Evolutionary conservation across 2,329 filamentous ascomycete genomes (phyloP).

Genomic region (Geosmithia flava): DNA sequence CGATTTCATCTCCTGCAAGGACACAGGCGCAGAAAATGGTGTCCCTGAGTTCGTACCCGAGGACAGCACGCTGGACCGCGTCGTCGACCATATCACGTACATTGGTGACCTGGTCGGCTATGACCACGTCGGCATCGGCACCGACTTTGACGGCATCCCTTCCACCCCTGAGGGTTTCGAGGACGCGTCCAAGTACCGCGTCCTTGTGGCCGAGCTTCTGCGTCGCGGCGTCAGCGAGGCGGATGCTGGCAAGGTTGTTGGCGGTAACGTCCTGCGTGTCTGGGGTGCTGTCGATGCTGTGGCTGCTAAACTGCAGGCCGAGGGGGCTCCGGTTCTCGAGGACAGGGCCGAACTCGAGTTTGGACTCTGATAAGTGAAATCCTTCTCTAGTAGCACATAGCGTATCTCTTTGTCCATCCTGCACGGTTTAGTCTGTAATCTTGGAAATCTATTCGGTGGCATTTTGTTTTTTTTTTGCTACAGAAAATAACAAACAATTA

Average conservation of each 20-base stretch:
- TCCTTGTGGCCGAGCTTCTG: constrained; percentile 64
- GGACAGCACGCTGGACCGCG: constrained; percentile 64
- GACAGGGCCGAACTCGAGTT: constrained; percentile 20
- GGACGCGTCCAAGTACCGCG: constrained; percentile 74
- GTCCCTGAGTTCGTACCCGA: constrained; percentile 55
- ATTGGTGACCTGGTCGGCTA: constrained; percentile 78
- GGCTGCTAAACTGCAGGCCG: constrained; percentile 50
- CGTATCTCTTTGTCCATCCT: constrained; percentile 3
- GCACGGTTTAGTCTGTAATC: neutral
- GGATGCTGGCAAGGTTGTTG: constrained; percentile 64
- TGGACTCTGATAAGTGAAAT: neutral
- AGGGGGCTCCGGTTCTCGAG: constrained; percentile 38
- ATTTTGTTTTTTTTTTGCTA: neutral
- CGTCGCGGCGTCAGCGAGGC: constrained; percentile 59
- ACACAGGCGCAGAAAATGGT: constrained; percentile 44
- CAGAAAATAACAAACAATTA: neutral
- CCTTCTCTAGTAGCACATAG: constrained; percentile 7
- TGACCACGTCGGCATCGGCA: constrained; percentile 77
- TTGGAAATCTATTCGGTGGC: neutral
- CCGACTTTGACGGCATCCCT: constrained; percentile 75
- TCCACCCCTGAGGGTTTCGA: constrained; percentile 61
- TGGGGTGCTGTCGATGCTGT: constrained; percentile 71
- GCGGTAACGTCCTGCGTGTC: constrained; percentile 71
- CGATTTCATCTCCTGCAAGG: constrained; percentile 67
- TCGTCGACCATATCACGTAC: constrained; percentile 69